Conservation (phyloP, 495 filamentous ascomycete species). For the Trichoderma gamsii region DNA sequence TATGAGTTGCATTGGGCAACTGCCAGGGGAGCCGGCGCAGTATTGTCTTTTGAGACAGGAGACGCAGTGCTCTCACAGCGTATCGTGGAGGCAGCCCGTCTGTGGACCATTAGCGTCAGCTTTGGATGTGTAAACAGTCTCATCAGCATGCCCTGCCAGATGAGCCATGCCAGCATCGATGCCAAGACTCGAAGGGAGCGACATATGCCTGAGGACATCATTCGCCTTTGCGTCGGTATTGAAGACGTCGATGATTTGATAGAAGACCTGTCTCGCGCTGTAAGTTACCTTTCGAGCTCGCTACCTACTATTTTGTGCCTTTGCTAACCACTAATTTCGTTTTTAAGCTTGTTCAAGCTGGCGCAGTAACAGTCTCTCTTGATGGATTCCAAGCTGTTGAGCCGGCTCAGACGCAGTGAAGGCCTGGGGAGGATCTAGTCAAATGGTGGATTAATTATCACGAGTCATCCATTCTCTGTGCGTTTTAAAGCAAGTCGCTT, state of each 20-base stretch:
- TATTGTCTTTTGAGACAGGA: slow-evolving; percentile 93
- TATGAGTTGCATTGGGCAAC: slow-evolving; percentile 93
- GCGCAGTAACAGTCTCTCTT: slow-evolving; percentile 71
- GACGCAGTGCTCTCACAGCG: slow-evolving; percentile 74
- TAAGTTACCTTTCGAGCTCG: slow-evolving; percentile 47
- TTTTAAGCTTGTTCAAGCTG: slow-evolving; percentile 77
- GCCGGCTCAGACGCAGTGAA: background rate
- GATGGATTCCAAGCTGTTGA: slow-evolving; percentile 57
- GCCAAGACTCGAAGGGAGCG: slow-evolving; percentile 84
- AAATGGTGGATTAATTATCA: background rate
- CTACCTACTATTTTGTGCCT: background rate
- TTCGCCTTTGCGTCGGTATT: slow-evolving; percentile 91
- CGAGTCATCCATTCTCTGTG: background rate
- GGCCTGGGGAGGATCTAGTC: background rate
- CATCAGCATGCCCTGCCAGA: slow-evolving; percentile 98
- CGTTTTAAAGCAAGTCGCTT: background rate
- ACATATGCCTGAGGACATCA: slow-evolving; percentile 92
- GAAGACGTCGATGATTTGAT: slow-evolving; percentile 90
- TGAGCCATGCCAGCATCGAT: slow-evolving; percentile 99
- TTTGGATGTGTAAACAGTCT: slow-evolving; percentile 98
- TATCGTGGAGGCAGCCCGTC: slow-evolving; percentile 83
- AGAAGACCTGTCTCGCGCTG: slow-evolving; percentile 83
- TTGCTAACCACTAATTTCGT: background rate
- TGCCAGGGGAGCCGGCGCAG: slow-evolving; percentile 87
- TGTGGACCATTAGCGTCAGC: slow-evolving; percentile 93